A percentile compares a stretch with the other conserved stretches of the same genome.
Evolutionary conservation across 208 protist genomes (phyloP).

Genomic region (Naegleria fowleri): DNA sequence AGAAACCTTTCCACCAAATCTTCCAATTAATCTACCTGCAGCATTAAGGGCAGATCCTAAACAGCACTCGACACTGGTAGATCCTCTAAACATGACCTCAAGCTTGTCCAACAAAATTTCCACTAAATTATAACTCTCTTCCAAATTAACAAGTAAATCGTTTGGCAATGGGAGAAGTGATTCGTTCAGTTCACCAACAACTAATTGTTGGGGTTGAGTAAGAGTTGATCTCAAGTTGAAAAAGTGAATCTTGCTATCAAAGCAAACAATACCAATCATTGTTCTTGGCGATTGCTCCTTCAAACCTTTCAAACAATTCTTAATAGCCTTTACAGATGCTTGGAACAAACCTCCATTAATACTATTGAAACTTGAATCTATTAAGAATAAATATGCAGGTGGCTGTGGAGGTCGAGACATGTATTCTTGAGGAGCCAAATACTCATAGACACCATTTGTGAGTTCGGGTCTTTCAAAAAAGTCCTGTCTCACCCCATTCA

Average conservation of each 20-base stretch:
- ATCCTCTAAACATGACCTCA: conserved; percentile 46
- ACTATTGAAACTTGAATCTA: conserved; percentile 83
- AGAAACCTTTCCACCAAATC: conserved; percentile 60
- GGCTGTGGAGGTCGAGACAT: conserved; percentile 76
- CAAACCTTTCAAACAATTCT: conserved; percentile 28
- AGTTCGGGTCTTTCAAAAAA: conserved; percentile 75
- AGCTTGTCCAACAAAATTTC: conserved; percentile 36
- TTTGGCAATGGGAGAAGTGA: conserved; percentile 55
- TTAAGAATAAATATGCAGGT: conserved; percentile 82
- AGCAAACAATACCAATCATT: conserved; percentile 63
- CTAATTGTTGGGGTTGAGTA: conserved; percentile 52
- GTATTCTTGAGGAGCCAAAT: conserved; percentile 89
- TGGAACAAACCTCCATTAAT: conserved; percentile 73
- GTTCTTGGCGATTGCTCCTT: conserved; percentile 41
- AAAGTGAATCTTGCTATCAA: conserved; percentile 63
- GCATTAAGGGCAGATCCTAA: conserved; percentile 60
- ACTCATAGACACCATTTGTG: conserved; percentile 73
- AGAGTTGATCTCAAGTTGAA: conserved; percentile 51
- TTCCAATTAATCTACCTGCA: conserved; percentile 49
- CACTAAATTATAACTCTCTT: conserved; percentile 44
- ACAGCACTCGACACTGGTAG: conserved; percentile 44
- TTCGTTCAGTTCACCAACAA: conserved; percentile 47
- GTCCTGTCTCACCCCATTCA: conserved; percentile 69
- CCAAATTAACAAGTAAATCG: conserved; percentile 62
- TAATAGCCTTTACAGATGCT: conserved; percentile 35